phyloP scores from a whole-genome alignment of 2,329 filamentous ascomycete species.

The Fusarium transvaalense region DNA sequence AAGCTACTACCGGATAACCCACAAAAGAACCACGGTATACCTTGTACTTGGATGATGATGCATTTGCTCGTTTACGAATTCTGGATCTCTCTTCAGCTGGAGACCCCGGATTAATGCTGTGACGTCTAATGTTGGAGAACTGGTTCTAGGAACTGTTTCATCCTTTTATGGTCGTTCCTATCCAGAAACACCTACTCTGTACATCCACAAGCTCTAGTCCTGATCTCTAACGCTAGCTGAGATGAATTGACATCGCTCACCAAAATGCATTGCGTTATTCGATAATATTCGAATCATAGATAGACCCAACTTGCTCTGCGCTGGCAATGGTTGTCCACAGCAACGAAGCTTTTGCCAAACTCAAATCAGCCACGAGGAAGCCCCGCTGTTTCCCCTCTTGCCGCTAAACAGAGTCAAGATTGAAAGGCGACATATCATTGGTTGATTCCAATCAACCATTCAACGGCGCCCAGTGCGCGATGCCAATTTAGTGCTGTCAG shows the following conservation, averaged over 20 bases:
- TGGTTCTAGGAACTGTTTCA: background rate
- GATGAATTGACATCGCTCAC: background rate
- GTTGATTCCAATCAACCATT: background rate
- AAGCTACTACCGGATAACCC: background rate
- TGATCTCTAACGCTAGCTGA: too few species aligned
- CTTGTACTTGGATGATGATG: background rate
- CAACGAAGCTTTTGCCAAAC: constrained; percentile 19
- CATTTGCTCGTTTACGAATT: constrained; percentile 14
- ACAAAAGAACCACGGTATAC: background rate
- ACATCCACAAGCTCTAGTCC: background rate
- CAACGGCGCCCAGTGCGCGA: constrained; percentile 6
- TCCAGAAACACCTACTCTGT: background rate
- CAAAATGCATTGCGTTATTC: background rate
- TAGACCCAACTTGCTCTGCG: background rate
- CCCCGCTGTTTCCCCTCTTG: constrained; percentile 33
- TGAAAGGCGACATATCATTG: constrained; percentile 4
- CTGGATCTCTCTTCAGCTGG: background rate
- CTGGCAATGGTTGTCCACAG: constrained; percentile 33
- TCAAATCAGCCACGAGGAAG: constrained; percentile 17
- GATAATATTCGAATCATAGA: background rate
- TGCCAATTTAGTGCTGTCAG: constrained; percentile 19
- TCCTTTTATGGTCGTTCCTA: too few species aligned
- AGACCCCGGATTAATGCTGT: background rate
- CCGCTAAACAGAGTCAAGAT: constrained; percentile 23
- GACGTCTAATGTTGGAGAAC: background rate